Base-by-base conservation (phyloP, 2,329 filamentous ascomycete genomes). In the Aspergillus unguis region DNA sequence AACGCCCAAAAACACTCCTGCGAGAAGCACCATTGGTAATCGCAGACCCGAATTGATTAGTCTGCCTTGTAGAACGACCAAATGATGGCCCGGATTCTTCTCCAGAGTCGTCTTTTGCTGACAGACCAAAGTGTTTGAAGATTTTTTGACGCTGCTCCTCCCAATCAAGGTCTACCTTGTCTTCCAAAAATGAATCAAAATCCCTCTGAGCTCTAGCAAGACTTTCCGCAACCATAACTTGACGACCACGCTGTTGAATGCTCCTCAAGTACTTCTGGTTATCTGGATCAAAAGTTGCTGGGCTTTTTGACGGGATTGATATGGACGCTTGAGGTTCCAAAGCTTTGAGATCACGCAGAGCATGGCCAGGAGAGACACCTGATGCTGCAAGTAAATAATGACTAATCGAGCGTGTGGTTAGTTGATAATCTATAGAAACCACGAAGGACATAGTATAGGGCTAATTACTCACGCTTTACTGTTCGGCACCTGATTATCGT, bases 111-210 rank as follows among this genome's bases (percentile, higher is more conserved):
- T 72, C 69, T 47, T 85, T 86, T 67, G 73, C 70, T 6, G 76
- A 79, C 11, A 99, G 87, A 10, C 94, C 94, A 70, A 99, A 97
- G 72, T 99, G 94, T 65, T 96, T 86, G 72, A 96, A 97, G 58
- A 99, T 96, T 60, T 86, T 86, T 71, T 88, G 90, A 57, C 92
- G 86, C 75, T 97, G 92, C 11, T 88, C 86, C 62, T 96, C 92
- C 92, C 94, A 97, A 70, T 97, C 91, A 77, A 95, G 86, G 29
- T 91, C 90, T 45, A 97, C 85, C 66, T 95, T 95, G 64, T 96
- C 92, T 69, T 97, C 92, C 51, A 99, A 79, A 69, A 96, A 97
- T 55, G 84, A 82, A 69, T 99, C 92, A 68, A 99, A 97, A 66
- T 97, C 94, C 51, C 85, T 85, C 55, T 92, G 86, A 3, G 92